phyloP scores from a whole-genome alignment of 1,139 yeast species.

The Kodamaea sp. region DNA sequence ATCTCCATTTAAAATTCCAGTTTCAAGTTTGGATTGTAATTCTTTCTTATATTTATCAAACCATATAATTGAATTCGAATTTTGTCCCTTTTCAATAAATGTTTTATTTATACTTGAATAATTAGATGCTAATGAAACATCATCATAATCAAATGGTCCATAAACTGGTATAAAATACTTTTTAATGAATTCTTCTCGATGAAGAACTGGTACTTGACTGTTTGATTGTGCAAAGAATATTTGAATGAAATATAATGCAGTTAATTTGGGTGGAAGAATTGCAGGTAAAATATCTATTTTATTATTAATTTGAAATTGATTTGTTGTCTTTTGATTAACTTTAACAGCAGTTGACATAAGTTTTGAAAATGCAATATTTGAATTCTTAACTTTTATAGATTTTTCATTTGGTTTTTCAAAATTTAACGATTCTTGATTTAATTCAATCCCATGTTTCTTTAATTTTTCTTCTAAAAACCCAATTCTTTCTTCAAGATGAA shows the following conservation, averaged over 20 bases:
- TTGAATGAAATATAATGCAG: constrained; percentile 65
- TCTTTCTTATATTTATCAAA: constrained; percentile 31
- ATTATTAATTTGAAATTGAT: not conserved
- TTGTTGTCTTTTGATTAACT: constrained; percentile 30
- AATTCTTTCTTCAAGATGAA: constrained; percentile 66
- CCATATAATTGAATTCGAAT: constrained; percentile 31
- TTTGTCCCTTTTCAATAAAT: constrained; percentile 6
- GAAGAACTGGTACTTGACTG: constrained; percentile 76
- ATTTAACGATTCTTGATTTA: not conserved
- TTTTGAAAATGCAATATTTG: constrained; percentile 60
- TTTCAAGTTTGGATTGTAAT: constrained; percentile 22
- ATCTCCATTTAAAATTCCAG: constrained; percentile 9
- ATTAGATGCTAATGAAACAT: constrained; percentile 58
- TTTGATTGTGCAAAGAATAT: constrained; percentile 76
- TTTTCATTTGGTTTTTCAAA: not conserved
- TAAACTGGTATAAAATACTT: constrained; percentile 73
- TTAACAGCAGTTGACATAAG: constrained; percentile 74
- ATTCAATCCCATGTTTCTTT: constrained; percentile 5
- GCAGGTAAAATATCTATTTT: constrained; percentile 36
- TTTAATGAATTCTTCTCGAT: constrained; percentile 69
- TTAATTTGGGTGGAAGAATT: constrained; percentile 62
- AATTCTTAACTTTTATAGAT: not conserved
- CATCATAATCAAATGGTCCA: constrained; percentile 56
- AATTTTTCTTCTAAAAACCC: constrained; percentile 52
- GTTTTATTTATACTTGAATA: constrained; percentile 47